Percentiles rank a stretch among this genome's conserved stretches.
phyloP scores from a whole-genome alignment of 2,329 filamentous ascomycete genomes.

The Alternaria novae-zelandiae region DNA sequence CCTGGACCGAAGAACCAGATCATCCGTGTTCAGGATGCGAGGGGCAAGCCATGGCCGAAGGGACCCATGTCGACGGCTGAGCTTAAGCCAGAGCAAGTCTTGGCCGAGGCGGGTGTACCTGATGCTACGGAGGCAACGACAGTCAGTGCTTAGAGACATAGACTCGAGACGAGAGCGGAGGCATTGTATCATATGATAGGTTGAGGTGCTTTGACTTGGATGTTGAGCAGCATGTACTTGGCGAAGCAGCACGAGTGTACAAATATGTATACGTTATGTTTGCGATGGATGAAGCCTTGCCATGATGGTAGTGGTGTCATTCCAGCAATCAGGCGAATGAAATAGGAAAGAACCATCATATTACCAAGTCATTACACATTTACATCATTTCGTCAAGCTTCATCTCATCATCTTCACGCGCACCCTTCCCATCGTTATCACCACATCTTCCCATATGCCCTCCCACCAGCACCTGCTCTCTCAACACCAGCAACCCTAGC shows the following conservation, averaged over 20 bases:
- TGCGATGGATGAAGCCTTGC: too few relatives aligned
- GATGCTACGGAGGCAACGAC: constrained; percentile 17
- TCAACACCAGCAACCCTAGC: not conserved
- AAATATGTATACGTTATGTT: not conserved
- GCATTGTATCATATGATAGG: constrained; percentile 14
- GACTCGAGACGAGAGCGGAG: not conserved
- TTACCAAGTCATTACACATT: not conserved
- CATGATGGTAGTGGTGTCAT: not conserved
- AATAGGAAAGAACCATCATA: not conserved
- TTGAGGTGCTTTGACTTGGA: not conserved
- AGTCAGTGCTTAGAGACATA: constrained; percentile 3
- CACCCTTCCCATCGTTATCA: not conserved
- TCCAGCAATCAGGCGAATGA: not conserved
- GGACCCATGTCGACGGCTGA: constrained; percentile 47
- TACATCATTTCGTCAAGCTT: not conserved
- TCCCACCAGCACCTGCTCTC: not conserved
- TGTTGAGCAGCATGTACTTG: not conserved
- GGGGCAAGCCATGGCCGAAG: constrained; percentile 80
- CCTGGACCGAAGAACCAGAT: constrained; percentile 86
- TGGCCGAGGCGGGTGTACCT: constrained; percentile 11
- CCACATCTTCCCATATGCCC: not conserved
- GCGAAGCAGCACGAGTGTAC: not conserved
- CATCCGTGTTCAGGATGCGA: constrained; percentile 85
- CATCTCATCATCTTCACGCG: not conserved
- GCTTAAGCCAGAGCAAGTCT: constrained; percentile 17